A percentile compares a stretch with the other conserved stretches of the same genome.
These are phyloP conservation scores for Cystobasidium ongulense DNA, from an alignment of 768 basidiomycete species.

Conservation along the genomic window DNA sequence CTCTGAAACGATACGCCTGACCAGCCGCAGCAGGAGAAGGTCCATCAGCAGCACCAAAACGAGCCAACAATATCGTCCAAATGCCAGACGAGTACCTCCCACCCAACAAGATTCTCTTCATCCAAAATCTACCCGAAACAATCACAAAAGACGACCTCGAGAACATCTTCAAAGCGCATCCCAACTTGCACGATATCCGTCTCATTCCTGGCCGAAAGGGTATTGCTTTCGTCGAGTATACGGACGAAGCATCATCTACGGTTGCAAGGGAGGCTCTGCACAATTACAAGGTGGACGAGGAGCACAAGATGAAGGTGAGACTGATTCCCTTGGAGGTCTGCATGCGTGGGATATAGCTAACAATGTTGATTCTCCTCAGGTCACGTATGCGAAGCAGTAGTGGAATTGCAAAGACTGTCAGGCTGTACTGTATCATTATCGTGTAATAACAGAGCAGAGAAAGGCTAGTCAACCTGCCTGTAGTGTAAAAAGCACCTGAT, in stretches of 20 bases:
- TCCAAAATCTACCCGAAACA: slow-evolving; percentile 89
- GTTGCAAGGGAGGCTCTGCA: slow-evolving; percentile 92
- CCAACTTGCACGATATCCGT: slow-evolving; percentile 92
- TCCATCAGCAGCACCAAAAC: slow-evolving; percentile 53
- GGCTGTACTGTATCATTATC: not conserved
- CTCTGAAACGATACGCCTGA: no score
- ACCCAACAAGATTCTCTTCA: slow-evolving; percentile 96
- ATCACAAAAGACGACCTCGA: slow-evolving; percentile 88
- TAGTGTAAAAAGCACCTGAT: not conserved
- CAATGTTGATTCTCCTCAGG: slow-evolving; percentile 55
- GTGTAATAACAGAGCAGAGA: not conserved
- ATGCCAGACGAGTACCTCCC: slow-evolving; percentile 99
- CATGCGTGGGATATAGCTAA: slow-evolving; percentile 61
- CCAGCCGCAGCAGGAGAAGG: slow-evolving; percentile 52
- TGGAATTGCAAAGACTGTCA: not conserved
- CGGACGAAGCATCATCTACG: slow-evolving; percentile 83
- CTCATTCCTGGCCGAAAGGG: slow-evolving; percentile 95
- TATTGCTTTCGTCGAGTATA: slow-evolving; percentile 96
- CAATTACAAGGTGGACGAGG: slow-evolving; percentile 74
- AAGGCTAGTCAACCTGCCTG: not conserved
- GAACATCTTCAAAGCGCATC: slow-evolving; percentile 88
- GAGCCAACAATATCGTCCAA: slow-evolving; percentile 55
- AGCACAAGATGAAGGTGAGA: slow-evolving; percentile 90
- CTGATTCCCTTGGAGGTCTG: not conserved
- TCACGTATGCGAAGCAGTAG: slow-evolving; percentile 26